Base-by-base conservation (phyloP, 106 monocot species). In the Chionographis japonica region DNA sequence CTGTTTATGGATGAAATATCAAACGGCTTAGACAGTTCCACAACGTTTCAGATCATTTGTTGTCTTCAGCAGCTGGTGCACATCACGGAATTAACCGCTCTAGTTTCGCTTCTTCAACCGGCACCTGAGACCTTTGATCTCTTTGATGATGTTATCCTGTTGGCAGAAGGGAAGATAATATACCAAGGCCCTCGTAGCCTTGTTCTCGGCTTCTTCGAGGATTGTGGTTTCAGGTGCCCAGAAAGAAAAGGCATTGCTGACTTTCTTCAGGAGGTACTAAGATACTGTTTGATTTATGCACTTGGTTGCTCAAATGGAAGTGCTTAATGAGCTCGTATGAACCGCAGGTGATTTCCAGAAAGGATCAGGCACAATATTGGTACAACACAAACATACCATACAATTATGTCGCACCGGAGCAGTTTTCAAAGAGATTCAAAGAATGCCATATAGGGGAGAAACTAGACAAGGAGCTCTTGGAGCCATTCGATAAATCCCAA, bases 341-440 rank as follows among this genome's bases (percentile, higher is more conserved):
- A 13, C 9, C 8, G 46, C 49, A 71, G 71, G 71, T 71, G 1
- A 60, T 71, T 37, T 71, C 71, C 60, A 37, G 50, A 57, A 71
- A 71, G 19, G 71, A 71, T 71, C 71, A 71, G 61, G 61, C 61
- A 71, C 71, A 71, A 61, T 71, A 71, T 14, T 71, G 71, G 71
- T 49, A 52, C 37, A 12, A 52, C 8, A 51, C 50, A 17, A 61
- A 71, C n/a, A 51, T 8, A 13, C 38, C 71, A 52, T 61, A 71
- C 37, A 51, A 6, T 37, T 71, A 52, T 52, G 42, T 71, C 9
- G 61, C 50, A 4, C n/a, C 38, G 16, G 16, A 61, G 37, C 8
- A 61, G 2, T 71, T 71, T 37, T 50, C 37, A 10, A 4, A 39
- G n/a, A 61, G 12, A 39, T 71, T 71, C 52, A 42, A 61, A 61